Percentiles rank a stretch among this genome's conserved stretches.
Evolutionary conservation across 345 rosid genomes (phyloP).

Genomic region (Anastatica hierochuntica): DNA sequence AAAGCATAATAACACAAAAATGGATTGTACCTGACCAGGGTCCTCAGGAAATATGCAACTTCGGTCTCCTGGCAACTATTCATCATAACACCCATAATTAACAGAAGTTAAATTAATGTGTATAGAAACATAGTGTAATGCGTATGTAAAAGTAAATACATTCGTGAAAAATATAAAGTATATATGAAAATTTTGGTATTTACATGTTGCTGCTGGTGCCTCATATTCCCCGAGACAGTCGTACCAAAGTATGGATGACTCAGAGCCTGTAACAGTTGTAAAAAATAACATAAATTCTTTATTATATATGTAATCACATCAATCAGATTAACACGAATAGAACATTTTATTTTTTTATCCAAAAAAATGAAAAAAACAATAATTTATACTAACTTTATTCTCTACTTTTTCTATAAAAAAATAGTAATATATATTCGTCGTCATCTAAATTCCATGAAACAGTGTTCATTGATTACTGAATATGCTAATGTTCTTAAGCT

Average conservation of each 20-base stretch:
- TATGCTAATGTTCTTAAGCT: too few species aligned
- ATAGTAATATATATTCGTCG: neutral
- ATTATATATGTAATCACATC: constrained; percentile 17
- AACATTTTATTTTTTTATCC: too few species aligned
- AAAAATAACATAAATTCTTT: neutral
- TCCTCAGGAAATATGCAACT: constrained; percentile 82
- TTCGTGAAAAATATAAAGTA: neutral
- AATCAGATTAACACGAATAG: constrained; percentile 18
- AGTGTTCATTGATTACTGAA: neutral
- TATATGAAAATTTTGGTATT: constrained; percentile 19
- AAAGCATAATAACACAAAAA: neutral
- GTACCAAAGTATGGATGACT: constrained; percentile 89
- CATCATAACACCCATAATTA: neutral
- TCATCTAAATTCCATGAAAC: neutral
- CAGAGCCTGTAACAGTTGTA: constrained; percentile 57
- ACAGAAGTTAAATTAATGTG: neutral
- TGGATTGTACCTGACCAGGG: constrained; percentile 62
- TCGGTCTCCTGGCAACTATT: constrained; percentile 70
- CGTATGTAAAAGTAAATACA: too few species aligned
- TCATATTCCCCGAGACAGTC: constrained; percentile 46
- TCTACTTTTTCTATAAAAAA: too few species aligned
- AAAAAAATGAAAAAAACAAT: too few species aligned
- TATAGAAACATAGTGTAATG: too few species aligned
- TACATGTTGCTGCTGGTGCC: constrained; percentile 64
- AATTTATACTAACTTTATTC: constrained; percentile 13